Evolutionary conservation across 805 yeast genomes (phyloP).

Genomic region (Barnettozyma sp.): DNA sequence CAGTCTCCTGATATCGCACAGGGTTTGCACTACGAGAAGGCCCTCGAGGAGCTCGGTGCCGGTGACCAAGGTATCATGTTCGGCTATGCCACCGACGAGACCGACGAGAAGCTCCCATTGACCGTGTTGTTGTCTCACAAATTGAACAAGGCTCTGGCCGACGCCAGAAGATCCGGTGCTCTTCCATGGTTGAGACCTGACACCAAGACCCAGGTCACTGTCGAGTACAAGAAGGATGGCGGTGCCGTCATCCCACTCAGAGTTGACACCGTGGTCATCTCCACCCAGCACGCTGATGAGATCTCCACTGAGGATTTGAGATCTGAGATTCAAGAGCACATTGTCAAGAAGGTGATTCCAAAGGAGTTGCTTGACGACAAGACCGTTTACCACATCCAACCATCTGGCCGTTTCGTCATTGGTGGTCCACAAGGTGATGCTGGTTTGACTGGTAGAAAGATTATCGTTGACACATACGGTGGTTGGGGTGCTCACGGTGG

Average conservation of each 20-base stretch:
- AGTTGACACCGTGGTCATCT: slow-evolving; percentile 95
- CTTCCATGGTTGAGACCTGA: slow-evolving; percentile 98
- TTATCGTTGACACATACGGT: slow-evolving; percentile 99
- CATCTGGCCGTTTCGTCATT: slow-evolving; percentile 98
- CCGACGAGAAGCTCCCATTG: slow-evolving; percentile 94
- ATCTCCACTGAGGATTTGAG: slow-evolving; percentile 92
- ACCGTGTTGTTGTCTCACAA: slow-evolving; percentile 92
- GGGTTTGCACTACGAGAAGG: slow-evolving; percentile 96
- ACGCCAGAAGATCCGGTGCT: slow-evolving; percentile 93
- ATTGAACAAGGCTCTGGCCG: slow-evolving; percentile 93
- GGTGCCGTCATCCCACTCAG: slow-evolving; percentile 95
- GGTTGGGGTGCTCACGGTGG: slow-evolving; percentile 99
- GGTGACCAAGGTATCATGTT: slow-evolving; percentile 99
- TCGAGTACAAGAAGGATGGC: slow-evolving; percentile 87
- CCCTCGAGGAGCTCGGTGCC: slow-evolving; percentile 95
- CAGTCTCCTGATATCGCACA: slow-evolving; percentile 99
- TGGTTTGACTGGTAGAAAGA: slow-evolving; percentile 98
- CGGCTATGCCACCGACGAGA: slow-evolving; percentile 98
- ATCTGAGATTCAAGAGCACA: slow-evolving; percentile 65
- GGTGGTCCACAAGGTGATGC: slow-evolving; percentile 99
- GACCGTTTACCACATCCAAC: slow-evolving; percentile 97
- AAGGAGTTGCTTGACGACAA: slow-evolving; percentile 84
- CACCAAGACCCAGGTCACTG: slow-evolving; percentile 99
- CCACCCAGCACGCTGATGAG: slow-evolving; percentile 96
- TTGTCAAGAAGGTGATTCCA: slow-evolving; percentile 90